Conservation (phyloP, 208 protist genomes). For the Acanthamoeba castellanii region DNA sequence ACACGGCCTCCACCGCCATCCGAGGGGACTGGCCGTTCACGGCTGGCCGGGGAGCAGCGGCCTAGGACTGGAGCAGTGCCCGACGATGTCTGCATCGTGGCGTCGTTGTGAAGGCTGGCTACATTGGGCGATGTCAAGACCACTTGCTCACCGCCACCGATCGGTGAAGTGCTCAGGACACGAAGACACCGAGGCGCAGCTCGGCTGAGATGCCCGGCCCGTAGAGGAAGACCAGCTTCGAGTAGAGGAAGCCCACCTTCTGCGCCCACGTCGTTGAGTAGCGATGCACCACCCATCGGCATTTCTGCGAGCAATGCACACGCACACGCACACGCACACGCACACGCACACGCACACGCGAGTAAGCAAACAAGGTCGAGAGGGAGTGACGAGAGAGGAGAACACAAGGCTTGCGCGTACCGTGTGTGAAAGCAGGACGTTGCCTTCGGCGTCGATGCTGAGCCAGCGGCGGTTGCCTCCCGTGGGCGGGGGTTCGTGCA, state of each 20-base stretch:
- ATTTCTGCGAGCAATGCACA: conserved; percentile 3
- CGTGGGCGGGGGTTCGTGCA: neutral
- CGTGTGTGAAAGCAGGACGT: conserved; percentile 18
- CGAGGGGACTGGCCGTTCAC: conserved; percentile 40
- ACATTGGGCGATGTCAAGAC: too few relatives aligned
- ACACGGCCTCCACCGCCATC: neutral
- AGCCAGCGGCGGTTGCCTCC: conserved; percentile 3
- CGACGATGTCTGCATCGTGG: neutral
- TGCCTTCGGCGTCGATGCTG: neutral
- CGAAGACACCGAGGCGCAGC: conserved; percentile 54
- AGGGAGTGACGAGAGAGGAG: neutral
- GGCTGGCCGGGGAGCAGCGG: neutral
- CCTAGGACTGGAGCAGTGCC: too few relatives aligned
- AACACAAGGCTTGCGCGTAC: neutral
- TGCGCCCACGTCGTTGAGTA: conserved; percentile 63
- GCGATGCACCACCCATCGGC: conserved; percentile 51
- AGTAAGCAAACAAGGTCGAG: neutral
- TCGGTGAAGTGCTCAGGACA: neutral
- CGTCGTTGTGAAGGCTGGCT: neutral
- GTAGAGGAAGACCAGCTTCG: neutral
- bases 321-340: neutral
- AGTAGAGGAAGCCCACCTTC: conserved; percentile 54
- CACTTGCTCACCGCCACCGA: too few relatives aligned
- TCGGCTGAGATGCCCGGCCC: neutral
- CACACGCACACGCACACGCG: neutral